Percentiles rank a stretch among this genome's conserved stretches.
These are phyloP conservation scores for Fomitopsis pinicola DNA, from an alignment of 1,284 basidiomycete genomes.

Conservation along the genomic window DNA sequence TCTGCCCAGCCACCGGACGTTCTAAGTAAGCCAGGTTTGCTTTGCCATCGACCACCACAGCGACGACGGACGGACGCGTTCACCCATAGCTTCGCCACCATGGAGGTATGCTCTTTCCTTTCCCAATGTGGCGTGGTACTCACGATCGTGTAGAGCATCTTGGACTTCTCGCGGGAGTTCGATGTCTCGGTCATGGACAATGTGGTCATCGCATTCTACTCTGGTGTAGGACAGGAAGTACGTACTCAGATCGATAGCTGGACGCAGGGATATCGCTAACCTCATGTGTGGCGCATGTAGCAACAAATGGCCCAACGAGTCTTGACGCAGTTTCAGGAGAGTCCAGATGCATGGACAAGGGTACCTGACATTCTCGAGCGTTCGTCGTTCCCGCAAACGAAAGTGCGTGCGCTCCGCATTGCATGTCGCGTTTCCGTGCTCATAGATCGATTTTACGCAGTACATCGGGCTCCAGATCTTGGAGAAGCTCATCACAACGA, in stretches of 20 bases:
- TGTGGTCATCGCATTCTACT: constrained; percentile 28
- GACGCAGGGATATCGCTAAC: background rate
- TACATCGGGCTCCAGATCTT: constrained; percentile 94
- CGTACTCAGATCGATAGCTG: constrained; percentile 3
- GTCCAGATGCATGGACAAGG: constrained; percentile 97
- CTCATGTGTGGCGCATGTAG: constrained; percentile 35
- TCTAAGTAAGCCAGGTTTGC: constrained; percentile 17
- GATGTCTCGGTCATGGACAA: constrained; percentile 32
- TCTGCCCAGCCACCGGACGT: constrained; percentile 34
- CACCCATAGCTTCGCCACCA: constrained; percentile 24
- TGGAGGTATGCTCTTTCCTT: constrained; percentile 32
- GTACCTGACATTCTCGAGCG: constrained; percentile 93
- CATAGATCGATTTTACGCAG: constrained; percentile 36
- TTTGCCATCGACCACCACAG: constrained; percentile 27
- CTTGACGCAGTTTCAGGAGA: constrained; percentile 94
- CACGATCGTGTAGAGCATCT: constrained; percentile 23
- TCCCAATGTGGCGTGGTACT: background rate
- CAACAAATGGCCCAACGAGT: constrained; percentile 90
- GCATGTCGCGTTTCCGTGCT: background rate
- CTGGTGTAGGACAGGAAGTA: constrained; percentile 28
- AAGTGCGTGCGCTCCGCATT: constrained; percentile 47
- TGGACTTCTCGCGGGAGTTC: constrained; percentile 31
- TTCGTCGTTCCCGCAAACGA: constrained; percentile 85
- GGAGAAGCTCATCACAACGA: constrained; percentile 89
- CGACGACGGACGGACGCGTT: constrained; percentile 21